Conservation (phyloP, 768 basidiomycete species). For the Lepiota subincarnata region DNA sequence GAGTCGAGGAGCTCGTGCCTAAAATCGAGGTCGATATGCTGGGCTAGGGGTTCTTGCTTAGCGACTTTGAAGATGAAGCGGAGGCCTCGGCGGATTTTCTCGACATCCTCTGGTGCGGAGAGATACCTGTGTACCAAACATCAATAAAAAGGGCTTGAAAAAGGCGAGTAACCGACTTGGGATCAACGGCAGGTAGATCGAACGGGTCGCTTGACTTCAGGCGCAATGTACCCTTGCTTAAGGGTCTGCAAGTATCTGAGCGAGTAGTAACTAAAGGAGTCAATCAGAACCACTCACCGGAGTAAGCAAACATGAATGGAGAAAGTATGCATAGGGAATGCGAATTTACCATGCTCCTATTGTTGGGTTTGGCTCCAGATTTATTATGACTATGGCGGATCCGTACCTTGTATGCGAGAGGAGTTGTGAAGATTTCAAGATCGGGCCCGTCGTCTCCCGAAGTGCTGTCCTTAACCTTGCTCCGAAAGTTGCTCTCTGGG, state of each 20-base stretch:
- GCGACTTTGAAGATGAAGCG: constrained; percentile 31
- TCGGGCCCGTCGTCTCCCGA: constrained; percentile 38
- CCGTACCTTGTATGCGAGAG: constrained; percentile 34
- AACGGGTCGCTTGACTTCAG: constrained; percentile 35
- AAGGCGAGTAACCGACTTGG: constrained; percentile 25
- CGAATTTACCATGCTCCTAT: constrained; percentile 32
- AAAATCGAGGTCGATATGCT: constrained; percentile 27
- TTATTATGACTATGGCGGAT: neutral
- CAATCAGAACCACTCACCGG: constrained; percentile 20
- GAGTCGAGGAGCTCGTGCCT: constrained; percentile 32
- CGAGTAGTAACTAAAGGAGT: neutral
- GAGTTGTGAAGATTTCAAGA: constrained; percentile 37
- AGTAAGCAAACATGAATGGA: constrained; percentile 34
- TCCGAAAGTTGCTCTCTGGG: constrained; percentile 28
- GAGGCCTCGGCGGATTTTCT: constrained; percentile 34
- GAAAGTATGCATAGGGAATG: constrained; percentile 35
- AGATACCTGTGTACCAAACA: constrained; percentile 27
- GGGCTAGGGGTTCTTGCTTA: constrained; percentile 30
- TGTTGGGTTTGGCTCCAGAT: neutral
- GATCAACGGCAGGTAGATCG: constrained; percentile 33
- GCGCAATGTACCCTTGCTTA: constrained; percentile 33
- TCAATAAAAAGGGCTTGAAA: neutral
- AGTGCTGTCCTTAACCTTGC: constrained; percentile 32
- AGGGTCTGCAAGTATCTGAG: constrained; percentile 23
- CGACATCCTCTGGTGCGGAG: constrained; percentile 31